These are phyloP conservation scores for Schizopora paradoxa DNA, from an alignment of 1,284 basidiomycete genomes.

Conservation along the genomic window DNA sequence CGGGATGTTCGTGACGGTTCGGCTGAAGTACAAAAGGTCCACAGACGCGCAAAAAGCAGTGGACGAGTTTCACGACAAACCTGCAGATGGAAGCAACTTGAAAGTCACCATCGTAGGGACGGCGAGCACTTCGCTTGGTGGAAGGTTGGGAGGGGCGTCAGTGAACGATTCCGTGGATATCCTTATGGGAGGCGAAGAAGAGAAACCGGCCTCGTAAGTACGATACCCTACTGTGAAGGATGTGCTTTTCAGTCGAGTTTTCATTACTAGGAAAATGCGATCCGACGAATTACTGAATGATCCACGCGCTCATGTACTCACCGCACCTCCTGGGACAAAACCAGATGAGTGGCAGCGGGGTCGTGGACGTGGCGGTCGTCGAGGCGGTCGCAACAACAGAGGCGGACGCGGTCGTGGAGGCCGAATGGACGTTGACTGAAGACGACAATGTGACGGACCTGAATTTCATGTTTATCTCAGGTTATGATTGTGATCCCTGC, in stretches of 20 bases:
- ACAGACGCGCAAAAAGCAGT: slow-evolving; percentile 64
- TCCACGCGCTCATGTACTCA: slow-evolving; percentile 61
- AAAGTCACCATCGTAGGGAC: slow-evolving; percentile 58
- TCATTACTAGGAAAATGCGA: slow-evolving; percentile 70
- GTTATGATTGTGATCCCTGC: too few species aligned
- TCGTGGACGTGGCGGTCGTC: slow-evolving; percentile 28
- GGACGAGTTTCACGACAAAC: slow-evolving; percentile 70
- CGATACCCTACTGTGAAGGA: not conserved
- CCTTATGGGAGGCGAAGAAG: slow-evolving; percentile 51
- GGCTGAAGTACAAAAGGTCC: slow-evolving; percentile 67
- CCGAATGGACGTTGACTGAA: slow-evolving; percentile 36
- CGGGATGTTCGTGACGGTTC: slow-evolving; percentile 52
- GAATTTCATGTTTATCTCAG: not conserved
- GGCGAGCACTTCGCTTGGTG: slow-evolving; percentile 38
- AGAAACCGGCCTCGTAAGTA: slow-evolving; percentile 56
- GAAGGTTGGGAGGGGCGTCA: slow-evolving; percentile 49
- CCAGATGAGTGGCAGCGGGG: slow-evolving; percentile 46
- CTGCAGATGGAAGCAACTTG: slow-evolving; percentile 75
- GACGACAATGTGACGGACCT: not conserved
- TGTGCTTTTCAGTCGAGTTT: slow-evolving; percentile 9
- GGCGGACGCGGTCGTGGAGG: slow-evolving; percentile 29
- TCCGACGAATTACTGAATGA: slow-evolving; percentile 73
- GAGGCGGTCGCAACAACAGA: slow-evolving; percentile 28
- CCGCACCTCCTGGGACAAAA: slow-evolving; percentile 65
- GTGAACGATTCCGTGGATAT: slow-evolving; percentile 37